Conservation (phyloP, 345 rosid genomes). For the Salix viminalis region DNA sequence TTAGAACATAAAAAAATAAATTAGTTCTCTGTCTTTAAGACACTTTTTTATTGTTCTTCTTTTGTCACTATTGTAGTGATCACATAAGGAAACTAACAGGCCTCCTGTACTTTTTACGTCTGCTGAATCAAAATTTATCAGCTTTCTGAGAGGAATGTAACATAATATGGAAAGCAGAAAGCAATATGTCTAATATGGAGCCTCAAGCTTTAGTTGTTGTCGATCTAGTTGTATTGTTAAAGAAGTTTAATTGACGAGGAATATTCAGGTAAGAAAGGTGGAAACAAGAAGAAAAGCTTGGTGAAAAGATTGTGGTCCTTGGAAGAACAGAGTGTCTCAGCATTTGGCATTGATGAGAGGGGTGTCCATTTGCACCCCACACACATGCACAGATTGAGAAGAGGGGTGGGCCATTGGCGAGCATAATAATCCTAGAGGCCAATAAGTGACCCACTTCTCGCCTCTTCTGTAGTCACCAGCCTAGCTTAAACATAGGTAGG, state of each 20-base stretch:
- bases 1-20: constrained; percentile 18
- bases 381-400: constrained; percentile 1
- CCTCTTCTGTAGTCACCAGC: constrained; percentile 25
- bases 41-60: neutral
- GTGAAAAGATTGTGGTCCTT: constrained; percentile 19
- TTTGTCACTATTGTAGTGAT: constrained; percentile 4
- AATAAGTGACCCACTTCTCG: constrained; percentile 22
- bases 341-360: constrained; percentile 6
- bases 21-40: constrained; percentile 9
- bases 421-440: constrained; percentile 12
- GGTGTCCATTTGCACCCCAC: constrained; percentile 7
- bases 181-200: neutral
- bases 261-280: neutral
- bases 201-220: neutral
- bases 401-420: neutral
- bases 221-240: neutral
- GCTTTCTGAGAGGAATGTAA: neutral
- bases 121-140: neutral
- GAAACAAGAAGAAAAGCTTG: neutral
- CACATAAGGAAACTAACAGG: neutral
- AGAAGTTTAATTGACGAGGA: neutral
- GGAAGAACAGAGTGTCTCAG: constrained; percentile 19
- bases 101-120: neutral
- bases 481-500: constrained; percentile 25
- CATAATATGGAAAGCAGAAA: neutral